Evolutionary conservation across 768 basidiomycete genomes (phyloP), one percentile per base, ranked within the genome.

Genomic region (Pleurotus ostreatus): DNA sequence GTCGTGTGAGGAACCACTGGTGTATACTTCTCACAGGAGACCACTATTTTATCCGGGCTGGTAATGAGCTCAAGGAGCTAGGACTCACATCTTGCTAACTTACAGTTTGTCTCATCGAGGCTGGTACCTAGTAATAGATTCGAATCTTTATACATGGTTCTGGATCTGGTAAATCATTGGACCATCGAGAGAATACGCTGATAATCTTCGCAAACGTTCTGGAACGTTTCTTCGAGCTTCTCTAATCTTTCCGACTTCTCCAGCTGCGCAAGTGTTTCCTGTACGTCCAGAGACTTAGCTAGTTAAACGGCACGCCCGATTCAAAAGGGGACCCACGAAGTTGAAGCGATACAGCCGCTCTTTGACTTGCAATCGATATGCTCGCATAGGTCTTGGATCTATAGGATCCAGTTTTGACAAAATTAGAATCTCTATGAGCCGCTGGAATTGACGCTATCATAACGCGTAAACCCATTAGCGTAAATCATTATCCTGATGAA

Each of bases 321-420:
- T 25, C 20, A 61, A 23, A 48, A 20, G 54, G 12, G 20, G 3
- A 78, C 89, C 65, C 64, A 94, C 94, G 68, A 87, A 97, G 72
- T 98, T 99, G 73, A 98, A 98, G 18, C 94, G 81, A 66, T 91
- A 98, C 44, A 99, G 70, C 38, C 97, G 82, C 69, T 97, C 94
- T 71, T 99, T 99, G 65, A 96, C 94, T 69, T 94, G 89, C 30
- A 99, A 69, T 52, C 96, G 78, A 69, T 88, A 97, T 8, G 88
- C 84, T 52, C 77, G 82, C 62, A 76, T 69, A 22, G 76, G 74
- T 22, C 72, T 74, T 52, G 71, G 60, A 64, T 95, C 86, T 2
- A 71, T 64, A 4, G 81, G 76, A 61, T 94, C 83, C 59, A 96
- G 71, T 34, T 84, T 81, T 54, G 83, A 67, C 59, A 95, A 77